A percentile compares a stretch with the other conserved stretches of the same genome.
phyloP scores from a whole-genome alignment of 2,329 filamentous ascomycete genomes.

The Colletotrichum musae region DNA sequence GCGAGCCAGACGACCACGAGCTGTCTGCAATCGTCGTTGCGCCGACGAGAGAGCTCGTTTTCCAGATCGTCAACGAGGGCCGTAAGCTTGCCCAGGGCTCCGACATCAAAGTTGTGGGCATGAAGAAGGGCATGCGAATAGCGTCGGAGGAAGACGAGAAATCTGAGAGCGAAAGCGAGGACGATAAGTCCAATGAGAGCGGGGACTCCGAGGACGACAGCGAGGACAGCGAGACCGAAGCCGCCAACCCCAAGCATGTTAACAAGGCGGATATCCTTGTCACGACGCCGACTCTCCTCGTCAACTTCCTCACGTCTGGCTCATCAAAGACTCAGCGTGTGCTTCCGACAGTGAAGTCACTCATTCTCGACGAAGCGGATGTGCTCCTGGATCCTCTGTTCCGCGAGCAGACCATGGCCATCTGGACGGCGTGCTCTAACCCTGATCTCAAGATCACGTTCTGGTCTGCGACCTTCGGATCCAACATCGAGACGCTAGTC shows the following conservation, averaged over 20 bases:
- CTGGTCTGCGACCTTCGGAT: conserved; percentile 98
- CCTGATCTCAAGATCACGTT: conserved; percentile 81
- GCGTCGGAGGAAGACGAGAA: conserved; percentile 50
- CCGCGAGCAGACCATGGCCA: conserved; percentile 85
- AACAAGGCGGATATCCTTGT: conserved; percentile 86
- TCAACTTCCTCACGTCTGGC: conserved; percentile 72
- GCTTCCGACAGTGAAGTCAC: conserved; percentile 77
- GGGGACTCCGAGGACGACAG: conserved; percentile 54
- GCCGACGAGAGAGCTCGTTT: conserved; percentile 83
- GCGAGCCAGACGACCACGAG: conserved; percentile 57
- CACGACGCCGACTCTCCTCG: conserved; percentile 83
- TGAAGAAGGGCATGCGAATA: conserved; percentile 85
- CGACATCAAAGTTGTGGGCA: conserved; percentile 82
- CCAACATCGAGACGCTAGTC: conserved; percentile 87
- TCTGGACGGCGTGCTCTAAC: conserved; percentile 86
- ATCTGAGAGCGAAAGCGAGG: conserved; percentile 30
- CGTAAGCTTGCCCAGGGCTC: conserved; percentile 84
- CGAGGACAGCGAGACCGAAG: conserved; percentile 47
- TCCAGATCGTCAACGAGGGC: conserved; percentile 88
- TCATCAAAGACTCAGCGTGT: conserved; percentile 61
- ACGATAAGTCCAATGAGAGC: conserved; percentile 51
- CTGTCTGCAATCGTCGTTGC: conserved; percentile 81
- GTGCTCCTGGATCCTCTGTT: conserved; percentile 94
- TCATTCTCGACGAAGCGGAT: conserved; percentile 95
- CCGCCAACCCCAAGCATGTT: conserved; percentile 57